phyloP scores from a whole-genome alignment of 257 asterid species.

The Sherardia arvensis region DNA sequence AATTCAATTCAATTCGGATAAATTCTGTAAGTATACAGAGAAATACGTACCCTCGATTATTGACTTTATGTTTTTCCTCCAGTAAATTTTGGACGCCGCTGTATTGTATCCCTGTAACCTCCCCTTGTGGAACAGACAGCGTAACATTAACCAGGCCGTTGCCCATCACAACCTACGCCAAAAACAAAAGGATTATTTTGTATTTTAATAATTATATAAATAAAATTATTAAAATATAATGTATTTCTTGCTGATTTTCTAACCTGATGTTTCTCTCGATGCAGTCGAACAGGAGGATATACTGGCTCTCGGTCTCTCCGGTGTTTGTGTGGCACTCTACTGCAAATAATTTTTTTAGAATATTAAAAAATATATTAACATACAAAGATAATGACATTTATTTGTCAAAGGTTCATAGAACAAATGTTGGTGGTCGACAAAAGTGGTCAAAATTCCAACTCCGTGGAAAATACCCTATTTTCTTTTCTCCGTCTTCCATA shows the following conservation, averaged over 20 bases:
- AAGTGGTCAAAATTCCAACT: background rate
- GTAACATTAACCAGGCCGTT: conserved; percentile 55
- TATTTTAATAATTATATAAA: background rate
- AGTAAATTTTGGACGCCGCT: conserved; percentile 57
- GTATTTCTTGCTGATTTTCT: background rate
- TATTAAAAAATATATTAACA: no score
- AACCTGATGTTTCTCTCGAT: background rate
- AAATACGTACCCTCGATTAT: conserved; percentile 44
- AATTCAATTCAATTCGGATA: no score
- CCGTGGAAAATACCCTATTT: background rate
- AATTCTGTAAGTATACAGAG: background rate
- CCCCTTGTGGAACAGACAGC: conserved; percentile 52
- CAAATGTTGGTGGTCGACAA: background rate
- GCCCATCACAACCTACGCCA: conserved; percentile 43
- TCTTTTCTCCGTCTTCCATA: no score
- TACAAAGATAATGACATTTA: background rate
- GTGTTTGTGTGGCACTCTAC: background rate
- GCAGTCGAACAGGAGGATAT: conserved; percentile 8
- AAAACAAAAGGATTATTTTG: background rate
- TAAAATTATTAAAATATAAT: background rate
- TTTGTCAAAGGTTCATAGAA: background rate
- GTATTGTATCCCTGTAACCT: conserved; percentile 43
- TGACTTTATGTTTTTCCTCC: conserved; percentile 32
- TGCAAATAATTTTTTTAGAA: no score
- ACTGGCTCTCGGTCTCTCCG: background rate